Conservation (phyloP, 169 alveolate species). For the Plasmodium relictum region DNA sequence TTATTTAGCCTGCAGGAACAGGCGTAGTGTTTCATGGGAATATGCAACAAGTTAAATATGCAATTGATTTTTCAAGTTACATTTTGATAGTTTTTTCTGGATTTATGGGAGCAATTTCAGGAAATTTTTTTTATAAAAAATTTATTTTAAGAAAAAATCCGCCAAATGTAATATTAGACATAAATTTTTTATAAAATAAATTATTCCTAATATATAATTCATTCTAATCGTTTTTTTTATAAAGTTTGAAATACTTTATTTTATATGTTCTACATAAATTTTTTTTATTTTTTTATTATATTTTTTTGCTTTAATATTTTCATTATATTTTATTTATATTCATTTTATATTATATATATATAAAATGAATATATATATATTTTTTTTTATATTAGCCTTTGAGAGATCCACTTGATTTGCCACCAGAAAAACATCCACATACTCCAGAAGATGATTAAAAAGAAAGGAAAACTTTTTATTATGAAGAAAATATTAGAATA, state of each 20-base stretch:
- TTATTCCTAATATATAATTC: no score
- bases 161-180: conserved; percentile 81
- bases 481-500: not conserved
- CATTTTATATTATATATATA: no score
- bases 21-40: conserved; percentile 86
- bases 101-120: conserved; percentile 86
- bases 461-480: not conserved
- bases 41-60: conserved; percentile 79
- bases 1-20: conserved; percentile 83
- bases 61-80: conserved; percentile 83
- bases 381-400: conserved; percentile 28
- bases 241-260: no score
- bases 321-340: not conserved
- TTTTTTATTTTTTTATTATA: no score
- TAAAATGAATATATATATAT: no score
- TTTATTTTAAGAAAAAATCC: conserved; percentile 83
- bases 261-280: not conserved
- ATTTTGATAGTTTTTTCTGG: conserved; percentile 82
- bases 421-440: conserved; percentile 75
- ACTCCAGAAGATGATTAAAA: conserved; percentile 71
- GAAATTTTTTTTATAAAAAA: conserved; percentile 82
- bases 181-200: no score
- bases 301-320: not conserved
- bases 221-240: no score
- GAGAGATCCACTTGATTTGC: conserved; percentile 67